Evolutionary conservation across 2,329 filamentous ascomycete species (phyloP), one percentile per base, ranked within the genome.

Genomic region (Claviceps digitariae): DNA sequence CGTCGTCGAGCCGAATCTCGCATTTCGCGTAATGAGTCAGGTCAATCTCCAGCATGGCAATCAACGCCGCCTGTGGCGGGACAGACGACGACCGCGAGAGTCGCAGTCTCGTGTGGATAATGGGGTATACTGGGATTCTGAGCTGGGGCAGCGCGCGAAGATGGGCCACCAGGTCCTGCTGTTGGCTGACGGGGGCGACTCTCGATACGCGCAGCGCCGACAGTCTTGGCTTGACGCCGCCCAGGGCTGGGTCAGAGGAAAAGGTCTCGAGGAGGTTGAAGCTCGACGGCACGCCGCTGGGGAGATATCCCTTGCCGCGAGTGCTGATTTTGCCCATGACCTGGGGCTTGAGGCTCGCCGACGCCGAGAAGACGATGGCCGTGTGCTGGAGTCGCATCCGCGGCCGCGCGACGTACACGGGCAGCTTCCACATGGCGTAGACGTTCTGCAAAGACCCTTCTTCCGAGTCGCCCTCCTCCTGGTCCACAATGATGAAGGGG

Each of bases 181-280:
- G 72, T 49, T 81, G 77, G 2, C 82, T 81, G 44, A 80, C 75
- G 5, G 86, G 87, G 7, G 83, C 81, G 4, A 90, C 84, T 57
- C 84, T 80, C 44, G 84, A 88, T 36, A 91, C 85, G 48, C 86
- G 76, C 56, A 86, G 73, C 5, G 87, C 85, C 10, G 86, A 89
- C 2, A 93, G 73, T 31, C 79, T 78, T 48, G 87, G 84, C 58
- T 76, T 75, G 27, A 81, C 70, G 38, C 82, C 80, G 17, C 70
- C 72, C 20, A 89, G 71, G 27, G 75, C 76, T 23, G 82, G 78
- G 62, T 90, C 86, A 56, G 73, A 74, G 51, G 77, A 75, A 56
- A 91, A 86, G 3, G 87, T 78, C 62, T 87, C 83, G 15, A 93
- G 77, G n/a, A 91, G 72, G 64, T 91, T 93, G 57, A 87, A 73